Base-by-base conservation (phyloP, 108 stramenopile genomes). In the Nitzschia sp. region DNA sequence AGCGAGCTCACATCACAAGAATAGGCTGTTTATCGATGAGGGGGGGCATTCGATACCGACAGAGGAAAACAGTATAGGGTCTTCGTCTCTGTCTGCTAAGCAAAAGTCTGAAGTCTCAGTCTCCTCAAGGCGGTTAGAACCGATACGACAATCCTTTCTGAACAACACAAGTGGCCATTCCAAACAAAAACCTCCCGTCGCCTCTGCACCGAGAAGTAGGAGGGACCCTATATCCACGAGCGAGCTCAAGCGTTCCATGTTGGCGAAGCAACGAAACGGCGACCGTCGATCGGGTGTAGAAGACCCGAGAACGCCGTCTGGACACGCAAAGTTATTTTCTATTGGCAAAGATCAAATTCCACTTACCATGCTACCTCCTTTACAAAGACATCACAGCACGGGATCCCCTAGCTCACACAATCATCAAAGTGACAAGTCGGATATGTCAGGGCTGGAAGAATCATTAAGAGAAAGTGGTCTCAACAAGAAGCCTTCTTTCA, bases 1-100 rank as follows among this genome's bases (percentile, higher is more conserved):
- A 21, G 41, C 26, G 22, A 61, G 60, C 45, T 61, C 60, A n/a
- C 60, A 61, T 26, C 60, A 61, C 57, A 34, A 31, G 1, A 34
- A 58, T 5, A 25, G 13, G n/a, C n/a, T n/a, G n/a, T n/a, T n/a
- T n/a, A n/a, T n/a, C 22, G 60, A 61, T 2, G 13, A 13, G n/a
- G 60, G 60, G 13, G 38, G 22, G 21, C 41, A 22, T 27, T 61
- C 56, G 15, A 31, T 58, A 16, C 32, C 29, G 21, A 58, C 56
- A 26, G 56, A 58, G 16, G 56, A 58, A 34, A 58, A n/a, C 48
- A 50, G 48, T n/a, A 11, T 50, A 5, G 16, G 38, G 6, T 41
- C 38, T 41, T 6, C 9, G 9, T 41, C 38, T 41, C 50, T 52
- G 50, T 52, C 50, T 5, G 50, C 13, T 52, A 58, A 58, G 26